Evolutionary conservation across 2,329 filamentous ascomycete species (phyloP).

Genomic region (Aureobasidium sp.): DNA sequence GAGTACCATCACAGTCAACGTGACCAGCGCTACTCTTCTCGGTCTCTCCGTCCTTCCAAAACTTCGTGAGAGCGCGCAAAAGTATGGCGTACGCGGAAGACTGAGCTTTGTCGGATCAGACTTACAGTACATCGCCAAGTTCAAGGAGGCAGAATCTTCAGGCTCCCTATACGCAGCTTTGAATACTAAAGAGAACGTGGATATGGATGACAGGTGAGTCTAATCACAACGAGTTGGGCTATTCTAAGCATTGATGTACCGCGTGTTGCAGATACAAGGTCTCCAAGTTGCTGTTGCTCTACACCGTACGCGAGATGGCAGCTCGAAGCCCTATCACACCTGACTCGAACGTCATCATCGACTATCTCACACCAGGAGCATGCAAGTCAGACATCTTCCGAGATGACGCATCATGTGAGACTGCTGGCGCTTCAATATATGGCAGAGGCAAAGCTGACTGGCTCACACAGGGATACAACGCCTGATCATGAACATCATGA

Average conservation of each 20-base stretch:
- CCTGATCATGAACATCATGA: not conserved
- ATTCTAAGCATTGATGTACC: not conserved
- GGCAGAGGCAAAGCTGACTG: not conserved
- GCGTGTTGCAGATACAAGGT: constrained; percentile 16
- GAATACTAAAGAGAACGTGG: not conserved
- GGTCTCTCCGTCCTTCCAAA: constrained; percentile 27
- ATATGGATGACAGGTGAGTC: constrained; percentile 22
- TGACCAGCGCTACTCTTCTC: constrained; percentile 32
- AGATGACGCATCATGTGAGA: constrained; percentile 14
- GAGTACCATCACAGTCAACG: constrained; percentile 31
- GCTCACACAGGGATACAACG: not conserved
- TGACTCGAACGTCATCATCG: constrained; percentile 16
- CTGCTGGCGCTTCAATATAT: not conserved
- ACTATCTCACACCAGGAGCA: constrained; percentile 27
- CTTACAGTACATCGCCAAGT: constrained; percentile 23
- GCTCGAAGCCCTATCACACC: constrained; percentile 22
- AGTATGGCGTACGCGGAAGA: constrained; percentile 21
- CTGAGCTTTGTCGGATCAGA: constrained; percentile 28
- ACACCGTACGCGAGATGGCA: constrained; percentile 17
- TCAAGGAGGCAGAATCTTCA: constrained; percentile 21
- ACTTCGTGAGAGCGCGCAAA: constrained; percentile 20
- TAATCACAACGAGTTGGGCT: not conserved
- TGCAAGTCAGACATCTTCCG: constrained; percentile 25
- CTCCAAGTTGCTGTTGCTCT: constrained; percentile 28
- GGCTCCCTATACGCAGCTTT: constrained; percentile 23